Evolutionary conservation across 2,329 filamentous ascomycete species (phyloP).

Genomic region (Fusarium xyrophilum): DNA sequence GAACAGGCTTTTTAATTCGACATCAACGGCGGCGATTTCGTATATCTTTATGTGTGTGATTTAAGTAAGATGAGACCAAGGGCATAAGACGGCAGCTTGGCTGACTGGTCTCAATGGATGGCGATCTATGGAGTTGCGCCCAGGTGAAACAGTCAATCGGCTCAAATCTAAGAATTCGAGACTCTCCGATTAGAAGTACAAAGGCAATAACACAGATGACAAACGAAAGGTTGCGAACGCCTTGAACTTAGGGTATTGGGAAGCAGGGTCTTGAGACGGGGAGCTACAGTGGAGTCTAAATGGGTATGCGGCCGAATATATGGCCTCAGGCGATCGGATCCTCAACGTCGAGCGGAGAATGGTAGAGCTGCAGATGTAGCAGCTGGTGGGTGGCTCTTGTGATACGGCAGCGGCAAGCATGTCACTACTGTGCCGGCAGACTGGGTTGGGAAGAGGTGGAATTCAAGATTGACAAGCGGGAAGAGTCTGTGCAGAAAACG

Average conservation of each 20-base stretch:
- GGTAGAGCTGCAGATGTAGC: constrained; percentile 25
- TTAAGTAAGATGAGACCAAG: neutral
- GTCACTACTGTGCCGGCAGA: constrained; percentile 20
- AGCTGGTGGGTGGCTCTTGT: constrained; percentile 32
- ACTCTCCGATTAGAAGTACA: constrained; percentile 27
- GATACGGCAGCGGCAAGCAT: constrained; percentile 37
- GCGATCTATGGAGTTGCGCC: constrained; percentile 1
- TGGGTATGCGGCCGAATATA: constrained; percentile 39
- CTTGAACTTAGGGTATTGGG: constrained; percentile 16
- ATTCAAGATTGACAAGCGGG: constrained; percentile 45
- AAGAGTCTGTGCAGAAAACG: constrained; percentile 31
- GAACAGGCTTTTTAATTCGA: constrained; percentile 32
- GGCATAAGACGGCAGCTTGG: constrained; percentile 4
- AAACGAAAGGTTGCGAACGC: constrained; percentile 31
- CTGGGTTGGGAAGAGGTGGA: constrained; percentile 30
- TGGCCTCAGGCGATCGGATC: constrained; percentile 37
- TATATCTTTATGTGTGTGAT: constrained; percentile 8
- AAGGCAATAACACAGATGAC: constrained; percentile 7
- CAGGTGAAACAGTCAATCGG: constrained; percentile 9
- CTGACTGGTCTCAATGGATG: constrained; percentile 1
- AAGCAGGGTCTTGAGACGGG: constrained; percentile 36
- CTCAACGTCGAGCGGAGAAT: constrained; percentile 30
- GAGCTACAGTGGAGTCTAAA: constrained; percentile 35
- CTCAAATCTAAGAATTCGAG: constrained; percentile 38
- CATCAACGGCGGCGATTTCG: constrained; percentile 34